Percentiles rank a stretch among this genome's conserved stretches.
Evolutionary conservation across 148 eudicot genomes (phyloP).

Genomic region (Cornus suecica): DNA sequence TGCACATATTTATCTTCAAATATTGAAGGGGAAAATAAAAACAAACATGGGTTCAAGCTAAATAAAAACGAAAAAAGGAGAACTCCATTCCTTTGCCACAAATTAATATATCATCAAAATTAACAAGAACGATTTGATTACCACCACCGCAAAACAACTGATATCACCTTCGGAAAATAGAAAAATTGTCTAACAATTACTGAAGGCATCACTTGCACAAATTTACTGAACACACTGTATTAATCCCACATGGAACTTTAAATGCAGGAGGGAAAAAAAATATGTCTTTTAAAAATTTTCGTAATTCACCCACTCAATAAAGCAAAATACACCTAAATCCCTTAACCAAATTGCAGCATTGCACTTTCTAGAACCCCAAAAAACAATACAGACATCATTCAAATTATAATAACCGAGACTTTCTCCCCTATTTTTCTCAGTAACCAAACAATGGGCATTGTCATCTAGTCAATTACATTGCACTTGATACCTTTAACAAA

Average conservation of each 20-base stretch:
- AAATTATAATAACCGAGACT: neutral
- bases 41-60: too few relatives aligned
- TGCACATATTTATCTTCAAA: slow-evolving; percentile 1
- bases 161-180: neutral
- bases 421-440: neutral
- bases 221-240: neutral
- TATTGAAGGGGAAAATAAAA: too few relatives aligned
- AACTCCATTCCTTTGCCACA: neutral
- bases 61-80: neutral
- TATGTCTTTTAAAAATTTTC: neutral
- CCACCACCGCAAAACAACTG: neutral
- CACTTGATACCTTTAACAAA: neutral
- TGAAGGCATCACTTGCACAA: neutral
- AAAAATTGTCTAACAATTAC: too few relatives aligned
- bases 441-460: neutral
- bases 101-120: too few relatives aligned
- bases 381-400: neutral
- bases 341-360: neutral
- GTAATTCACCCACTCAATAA: neutral
- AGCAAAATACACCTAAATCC: neutral
- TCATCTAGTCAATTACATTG: neutral
- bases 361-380: neutral
- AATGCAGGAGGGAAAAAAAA: neutral
- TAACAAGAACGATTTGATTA: neutral
- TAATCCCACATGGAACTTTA: too few relatives aligned